A percentile compares a stretch with the other conserved stretches of the same genome.
These are phyloP conservation scores for Skeletonema costatum DNA, from an alignment of 108 stramenopile genomes.

Conservation along the genomic window DNA sequence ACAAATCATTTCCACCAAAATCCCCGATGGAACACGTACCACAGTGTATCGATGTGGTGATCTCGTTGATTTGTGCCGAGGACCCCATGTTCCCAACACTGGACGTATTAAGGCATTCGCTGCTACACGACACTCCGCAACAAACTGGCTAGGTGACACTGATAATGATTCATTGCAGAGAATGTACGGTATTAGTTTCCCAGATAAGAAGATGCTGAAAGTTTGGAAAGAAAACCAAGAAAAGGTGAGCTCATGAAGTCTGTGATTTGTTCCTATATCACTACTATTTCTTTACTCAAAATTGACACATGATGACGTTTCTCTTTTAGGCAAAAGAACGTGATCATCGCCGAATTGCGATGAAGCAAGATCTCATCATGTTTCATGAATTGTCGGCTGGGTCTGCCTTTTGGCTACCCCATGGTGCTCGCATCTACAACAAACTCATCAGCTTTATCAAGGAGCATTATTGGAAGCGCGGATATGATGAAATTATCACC, in stretches of 20 bases:
- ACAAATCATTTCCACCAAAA: constrained; percentile 92
- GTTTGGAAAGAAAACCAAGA: constrained; percentile 94
- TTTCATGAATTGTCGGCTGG: constrained; percentile 98
- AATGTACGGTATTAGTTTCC: constrained; percentile 98
- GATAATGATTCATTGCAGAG: constrained; percentile 98
- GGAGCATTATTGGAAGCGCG: constrained; percentile 94
- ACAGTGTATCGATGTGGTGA: constrained; percentile 98
- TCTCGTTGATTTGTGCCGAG: constrained; percentile 98
- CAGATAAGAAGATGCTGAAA: constrained; percentile 97
- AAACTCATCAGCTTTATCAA: constrained; percentile 94
- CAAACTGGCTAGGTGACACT: constrained; percentile 98
- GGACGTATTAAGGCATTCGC: constrained; percentile 97
- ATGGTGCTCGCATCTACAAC: constrained; percentile 99
- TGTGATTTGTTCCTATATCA: neutral
- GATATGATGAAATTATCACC: constrained; percentile 98
- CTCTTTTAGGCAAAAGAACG: constrained; percentile 90
- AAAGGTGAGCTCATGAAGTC: constrained; percentile 63
- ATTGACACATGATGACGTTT: neutral
- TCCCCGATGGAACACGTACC: constrained; percentile 94
- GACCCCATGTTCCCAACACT: constrained; percentile 96
- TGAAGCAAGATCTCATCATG: constrained; percentile 96
- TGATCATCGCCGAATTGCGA: constrained; percentile 94
- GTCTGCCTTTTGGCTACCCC: constrained; percentile 96
- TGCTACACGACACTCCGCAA: constrained; percentile 86
- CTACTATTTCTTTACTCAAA: neutral